phyloP scores from a whole-genome alignment of 2,329 filamentous ascomycete genomes.

The Claviceps pusilla region DNA sequence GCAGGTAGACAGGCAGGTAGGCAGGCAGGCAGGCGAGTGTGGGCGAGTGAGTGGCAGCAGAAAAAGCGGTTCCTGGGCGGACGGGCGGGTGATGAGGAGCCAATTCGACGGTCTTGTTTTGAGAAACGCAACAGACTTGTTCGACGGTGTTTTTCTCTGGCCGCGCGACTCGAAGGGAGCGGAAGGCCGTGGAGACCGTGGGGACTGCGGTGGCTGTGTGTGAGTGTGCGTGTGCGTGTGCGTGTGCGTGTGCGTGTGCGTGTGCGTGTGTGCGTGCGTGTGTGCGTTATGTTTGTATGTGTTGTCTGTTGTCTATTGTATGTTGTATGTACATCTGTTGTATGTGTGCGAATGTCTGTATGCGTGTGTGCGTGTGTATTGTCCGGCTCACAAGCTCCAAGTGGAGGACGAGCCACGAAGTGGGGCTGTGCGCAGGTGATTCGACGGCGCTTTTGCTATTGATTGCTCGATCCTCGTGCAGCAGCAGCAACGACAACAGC shows the following conservation, averaged over 20 bases:
- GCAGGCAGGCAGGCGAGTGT: conserved; percentile 5
- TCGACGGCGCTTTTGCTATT: background rate
- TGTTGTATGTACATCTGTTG: no score
- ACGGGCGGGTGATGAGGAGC: background rate
- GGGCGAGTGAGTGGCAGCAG: conserved; percentile 6
- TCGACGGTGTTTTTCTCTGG: background rate
- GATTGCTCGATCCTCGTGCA: background rate
- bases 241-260: background rate
- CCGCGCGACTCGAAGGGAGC: background rate
- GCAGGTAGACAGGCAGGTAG: background rate
- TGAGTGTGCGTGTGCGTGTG: background rate
- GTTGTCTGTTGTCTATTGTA: no score
- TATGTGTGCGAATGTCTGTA: no score
- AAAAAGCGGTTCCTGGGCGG: conserved; percentile 5
- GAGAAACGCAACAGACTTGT: background rate
- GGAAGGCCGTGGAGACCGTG: background rate
- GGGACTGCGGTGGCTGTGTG: background rate
- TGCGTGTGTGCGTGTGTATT: background rate
- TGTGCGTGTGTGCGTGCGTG: no score
- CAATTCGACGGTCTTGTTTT: conserved; percentile 1
- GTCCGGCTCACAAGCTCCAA: background rate
- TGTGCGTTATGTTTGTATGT: no score
- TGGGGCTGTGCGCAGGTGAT: background rate
- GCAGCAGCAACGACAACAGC: background rate
- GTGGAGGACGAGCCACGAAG: background rate